phyloP scores from a whole-genome alignment of 2,329 filamentous ascomycete species.

The Colletotrichum sp. region DNA sequence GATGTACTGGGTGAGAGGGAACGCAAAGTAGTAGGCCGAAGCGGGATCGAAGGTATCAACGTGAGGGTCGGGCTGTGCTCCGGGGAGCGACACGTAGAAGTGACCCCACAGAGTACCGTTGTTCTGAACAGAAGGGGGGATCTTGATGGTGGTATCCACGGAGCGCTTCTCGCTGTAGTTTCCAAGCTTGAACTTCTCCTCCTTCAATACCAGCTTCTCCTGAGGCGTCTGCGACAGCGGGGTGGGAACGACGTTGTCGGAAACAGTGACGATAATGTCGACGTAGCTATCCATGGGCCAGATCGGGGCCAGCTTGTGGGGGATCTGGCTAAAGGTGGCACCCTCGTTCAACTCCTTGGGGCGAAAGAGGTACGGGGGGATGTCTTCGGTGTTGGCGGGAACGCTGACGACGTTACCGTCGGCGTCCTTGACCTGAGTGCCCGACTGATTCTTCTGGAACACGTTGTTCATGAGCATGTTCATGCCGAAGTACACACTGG shows the following conservation, averaged over 20 bases:
- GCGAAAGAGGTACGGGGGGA: constrained; percentile 70
- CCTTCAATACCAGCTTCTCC: constrained; percentile 76
- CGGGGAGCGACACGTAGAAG: constrained; percentile 84
- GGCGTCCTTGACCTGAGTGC: constrained; percentile 54
- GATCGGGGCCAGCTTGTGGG: constrained; percentile 80
- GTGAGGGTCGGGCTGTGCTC: constrained; percentile 77
- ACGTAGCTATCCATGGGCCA: constrained; percentile 82
- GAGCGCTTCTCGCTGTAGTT: constrained; percentile 81
- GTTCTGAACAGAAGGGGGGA: constrained; percentile 82
- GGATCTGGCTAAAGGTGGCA: constrained; percentile 68
- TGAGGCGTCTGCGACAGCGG: constrained; percentile 69
- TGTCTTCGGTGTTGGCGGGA: constrained; percentile 57
- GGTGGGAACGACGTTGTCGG: constrained; percentile 72
- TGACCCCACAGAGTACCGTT: constrained; percentile 96
- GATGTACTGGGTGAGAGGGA: constrained; percentile 87
- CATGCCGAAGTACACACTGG: constrained; percentile 62
- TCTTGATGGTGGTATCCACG: constrained; percentile 76
- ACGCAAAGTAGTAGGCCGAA: constrained; percentile 82
- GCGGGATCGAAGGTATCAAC: constrained; percentile 73
- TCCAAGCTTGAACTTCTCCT: constrained; percentile 80
- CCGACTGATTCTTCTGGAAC: constrained; percentile 51
- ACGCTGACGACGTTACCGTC: constrained; percentile 59
- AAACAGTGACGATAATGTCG: constrained; percentile 86
- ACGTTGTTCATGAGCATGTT: constrained; percentile 63
- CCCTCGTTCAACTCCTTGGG: constrained; percentile 65